Evolutionary conservation across 202 grass and related monocot genomes (phyloP).

Genomic region (Brachypodium distachyon): DNA sequence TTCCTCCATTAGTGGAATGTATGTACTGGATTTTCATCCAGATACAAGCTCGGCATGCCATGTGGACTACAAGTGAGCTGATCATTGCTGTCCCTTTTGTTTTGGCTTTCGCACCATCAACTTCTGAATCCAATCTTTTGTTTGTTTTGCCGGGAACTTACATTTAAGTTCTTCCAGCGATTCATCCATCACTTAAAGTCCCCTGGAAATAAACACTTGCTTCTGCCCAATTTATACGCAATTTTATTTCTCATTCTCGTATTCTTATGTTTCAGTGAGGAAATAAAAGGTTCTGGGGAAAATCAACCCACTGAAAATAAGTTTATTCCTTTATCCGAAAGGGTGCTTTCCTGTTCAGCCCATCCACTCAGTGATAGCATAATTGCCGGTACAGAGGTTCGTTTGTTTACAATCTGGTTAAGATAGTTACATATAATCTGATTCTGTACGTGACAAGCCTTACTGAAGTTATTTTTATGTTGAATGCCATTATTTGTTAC

Average conservation of each 20-base stretch:
- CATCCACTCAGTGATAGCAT: slow-evolving; percentile 60
- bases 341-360: slow-evolving; percentile 59
- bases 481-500: neutral
- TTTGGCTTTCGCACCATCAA: neutral
- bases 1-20: slow-evolving; percentile 55
- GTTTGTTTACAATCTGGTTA: slow-evolving; percentile 9
- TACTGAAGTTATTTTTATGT: neutral
- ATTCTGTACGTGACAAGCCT: neutral
- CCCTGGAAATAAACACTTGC: neutral
- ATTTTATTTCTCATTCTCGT: slow-evolving; percentile 9
- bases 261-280: slow-evolving; percentile 48
- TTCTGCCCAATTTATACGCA: neutral
- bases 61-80: slow-evolving; percentile 67
- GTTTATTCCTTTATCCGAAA: slow-evolving; percentile 59
- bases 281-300: slow-evolving; percentile 25
- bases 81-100: neutral
- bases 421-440: neutral
- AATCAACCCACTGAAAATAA: slow-evolving; percentile 46
- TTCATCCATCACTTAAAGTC: neutral
- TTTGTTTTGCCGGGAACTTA: slow-evolving; percentile 8
- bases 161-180: neutral
- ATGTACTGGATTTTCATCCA: slow-evolving; percentile 83
- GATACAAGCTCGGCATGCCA: slow-evolving; percentile 70
- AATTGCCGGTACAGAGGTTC: slow-evolving; percentile 78
- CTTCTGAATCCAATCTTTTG: neutral